Conservation (phyloP, 768 basidiomycete species). For the Strobilomyces echinocephalus region DNA sequence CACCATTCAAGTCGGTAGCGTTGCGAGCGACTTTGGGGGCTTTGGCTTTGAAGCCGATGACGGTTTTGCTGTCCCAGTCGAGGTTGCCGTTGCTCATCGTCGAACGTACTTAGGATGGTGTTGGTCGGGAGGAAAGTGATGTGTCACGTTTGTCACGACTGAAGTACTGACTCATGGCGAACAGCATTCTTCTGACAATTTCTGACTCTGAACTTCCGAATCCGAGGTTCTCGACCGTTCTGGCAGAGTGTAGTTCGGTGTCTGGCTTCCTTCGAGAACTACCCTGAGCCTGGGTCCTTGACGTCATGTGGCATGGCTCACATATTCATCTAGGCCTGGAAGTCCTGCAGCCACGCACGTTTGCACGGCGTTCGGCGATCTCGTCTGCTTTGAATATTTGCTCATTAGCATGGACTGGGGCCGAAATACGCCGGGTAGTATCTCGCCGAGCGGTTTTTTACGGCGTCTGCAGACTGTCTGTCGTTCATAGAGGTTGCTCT, state of each 20-base stretch:
- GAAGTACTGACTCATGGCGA: no score
- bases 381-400: neutral
- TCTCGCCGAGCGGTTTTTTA: neutral
- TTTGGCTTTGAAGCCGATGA: constrained; percentile 67
- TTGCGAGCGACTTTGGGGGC: constrained; percentile 61
- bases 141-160: neutral
- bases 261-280: no score
- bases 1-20: constrained; percentile 53
- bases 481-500: neutral
- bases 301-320: no score
- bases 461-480: neutral
- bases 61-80: constrained; percentile 69
- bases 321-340: neutral
- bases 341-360: neutral
- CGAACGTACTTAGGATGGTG: neutral
- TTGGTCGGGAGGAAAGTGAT: constrained; percentile 8
- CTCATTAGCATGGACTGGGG: neutral
- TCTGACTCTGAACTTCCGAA: no score
- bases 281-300: no score
- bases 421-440: neutral
- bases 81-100: constrained; percentile 39
- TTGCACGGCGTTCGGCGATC: neutral
- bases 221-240: no score
- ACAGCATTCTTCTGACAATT: no score
- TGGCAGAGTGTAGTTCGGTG: no score